phyloP scores from a whole-genome alignment of 2,329 filamentous ascomycete species.

The Hortaea werneckii region DNA sequence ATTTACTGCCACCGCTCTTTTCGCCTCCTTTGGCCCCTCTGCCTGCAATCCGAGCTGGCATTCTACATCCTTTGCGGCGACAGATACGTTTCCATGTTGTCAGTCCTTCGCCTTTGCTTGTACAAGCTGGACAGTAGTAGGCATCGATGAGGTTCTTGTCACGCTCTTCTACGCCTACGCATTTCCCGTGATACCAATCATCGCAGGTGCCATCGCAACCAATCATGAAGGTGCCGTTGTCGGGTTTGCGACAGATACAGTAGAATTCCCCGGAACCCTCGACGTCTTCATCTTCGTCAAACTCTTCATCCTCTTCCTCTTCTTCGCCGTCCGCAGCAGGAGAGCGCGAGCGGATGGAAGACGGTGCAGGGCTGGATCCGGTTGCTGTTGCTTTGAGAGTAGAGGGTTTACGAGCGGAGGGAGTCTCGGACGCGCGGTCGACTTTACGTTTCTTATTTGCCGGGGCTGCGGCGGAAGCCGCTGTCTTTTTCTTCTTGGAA shows the following conservation, averaged over 20 bases:
- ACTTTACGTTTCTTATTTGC: slow-evolving; percentile 36
- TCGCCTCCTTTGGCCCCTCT: slow-evolving; percentile 33
- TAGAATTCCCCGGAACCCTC: slow-evolving; percentile 64
- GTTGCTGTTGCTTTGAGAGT: slow-evolving; percentile 20
- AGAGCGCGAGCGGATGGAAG: slow-evolving; percentile 25
- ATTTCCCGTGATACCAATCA: slow-evolving; percentile 93
- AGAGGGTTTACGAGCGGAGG: slow-evolving; percentile 28
- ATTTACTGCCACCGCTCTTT: slow-evolving; percentile 38
- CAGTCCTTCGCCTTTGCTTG: slow-evolving; percentile 30
- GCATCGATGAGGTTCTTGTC: slow-evolving; percentile 66
- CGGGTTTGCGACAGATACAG: slow-evolving; percentile 80
- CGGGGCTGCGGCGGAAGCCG: slow-evolving; percentile 14
- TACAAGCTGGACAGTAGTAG: slow-evolving; percentile 44
- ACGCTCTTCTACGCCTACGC: slow-evolving; percentile 67
- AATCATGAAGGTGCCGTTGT: slow-evolving; percentile 96
- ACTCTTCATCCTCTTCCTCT: slow-evolving; percentile 23
- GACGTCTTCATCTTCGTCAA: slow-evolving; percentile 30
- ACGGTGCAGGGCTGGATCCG: slow-evolving; percentile 30
- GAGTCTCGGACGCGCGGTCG: slow-evolving; percentile 32
- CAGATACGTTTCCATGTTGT: slow-evolving; percentile 49
- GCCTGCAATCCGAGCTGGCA: slow-evolving; percentile 33
- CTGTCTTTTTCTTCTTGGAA: slow-evolving; percentile 25
- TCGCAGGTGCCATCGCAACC: slow-evolving; percentile 80
- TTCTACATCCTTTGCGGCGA: slow-evolving; percentile 37
- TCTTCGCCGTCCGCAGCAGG: slow-evolving; percentile 24